phyloP scores from a whole-genome alignment of 768 basidiomycete genomes.

The Suillus plorans region DNA sequence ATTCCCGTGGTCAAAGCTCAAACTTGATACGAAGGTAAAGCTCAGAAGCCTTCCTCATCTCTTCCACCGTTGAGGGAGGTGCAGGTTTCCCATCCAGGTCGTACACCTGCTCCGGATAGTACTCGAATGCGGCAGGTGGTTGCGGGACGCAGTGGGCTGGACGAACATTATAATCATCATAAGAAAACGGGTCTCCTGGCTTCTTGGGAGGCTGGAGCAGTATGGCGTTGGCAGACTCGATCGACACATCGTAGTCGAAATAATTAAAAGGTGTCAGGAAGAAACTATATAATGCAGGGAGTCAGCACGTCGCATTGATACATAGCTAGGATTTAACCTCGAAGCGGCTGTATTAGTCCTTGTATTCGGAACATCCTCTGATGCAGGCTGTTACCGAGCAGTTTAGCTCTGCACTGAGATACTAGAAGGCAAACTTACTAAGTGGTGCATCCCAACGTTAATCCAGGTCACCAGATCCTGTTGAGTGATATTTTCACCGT shows the following conservation, averaged over 20 bases:
- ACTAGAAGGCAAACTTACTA: constrained; percentile 32
- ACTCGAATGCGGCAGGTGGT: constrained; percentile 40
- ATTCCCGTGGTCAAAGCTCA: constrained; percentile 15
- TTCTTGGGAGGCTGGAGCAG: constrained; percentile 40
- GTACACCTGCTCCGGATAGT: constrained; percentile 33
- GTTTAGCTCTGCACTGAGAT: not conserved
- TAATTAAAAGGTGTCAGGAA: constrained; percentile 63
- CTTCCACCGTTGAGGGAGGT: constrained; percentile 30
- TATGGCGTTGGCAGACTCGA: constrained; percentile 58
- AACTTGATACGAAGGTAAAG: constrained; percentile 38
- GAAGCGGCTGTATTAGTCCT: constrained; percentile 57
- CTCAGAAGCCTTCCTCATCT: constrained; percentile 41
- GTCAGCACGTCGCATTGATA: not conserved
- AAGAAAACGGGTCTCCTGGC: constrained; percentile 39
- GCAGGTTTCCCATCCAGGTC: constrained; percentile 33
- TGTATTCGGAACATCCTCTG: constrained; percentile 65
- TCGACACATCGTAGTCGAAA: constrained; percentile 61
- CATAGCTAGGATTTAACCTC: constrained; percentile 34
- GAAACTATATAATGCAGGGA: constrained; percentile 37
- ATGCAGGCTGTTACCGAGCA: constrained; percentile 42
- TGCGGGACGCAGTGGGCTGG: constrained; percentile 39
- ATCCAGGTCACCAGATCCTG: constrained; percentile 68
- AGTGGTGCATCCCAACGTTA: constrained; percentile 66
- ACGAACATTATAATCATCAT: constrained; percentile 54
- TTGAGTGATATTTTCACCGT: constrained; percentile 62